A percentile compares a stretch with the other conserved stretches of the same genome.
Evolutionary conservation across 768 basidiomycete species (phyloP).

Genomic region (Porpolomopsis calyptriformis): DNA sequence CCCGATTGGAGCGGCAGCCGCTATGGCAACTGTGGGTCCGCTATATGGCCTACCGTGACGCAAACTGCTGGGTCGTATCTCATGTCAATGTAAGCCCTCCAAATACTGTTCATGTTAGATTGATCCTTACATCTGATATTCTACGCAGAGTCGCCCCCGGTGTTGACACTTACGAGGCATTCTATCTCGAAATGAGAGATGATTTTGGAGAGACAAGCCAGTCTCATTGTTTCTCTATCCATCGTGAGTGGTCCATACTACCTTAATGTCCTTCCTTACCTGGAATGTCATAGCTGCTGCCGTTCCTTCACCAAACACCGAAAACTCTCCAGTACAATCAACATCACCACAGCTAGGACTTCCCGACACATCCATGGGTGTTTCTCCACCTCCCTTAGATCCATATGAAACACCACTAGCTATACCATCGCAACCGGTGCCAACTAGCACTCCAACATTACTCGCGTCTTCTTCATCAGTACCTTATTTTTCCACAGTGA

Average conservation of each 20-base stretch:
- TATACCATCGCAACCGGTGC: neutral
- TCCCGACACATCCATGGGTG: neutral
- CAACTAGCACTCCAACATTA: neutral
- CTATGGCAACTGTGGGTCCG: slow-evolving; percentile 14
- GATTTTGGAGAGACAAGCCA: slow-evolving; percentile 15
- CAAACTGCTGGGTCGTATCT: slow-evolving; percentile 14
- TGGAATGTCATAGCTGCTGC: slow-evolving; percentile 1
- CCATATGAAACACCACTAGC: neutral
- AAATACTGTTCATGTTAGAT: too few species aligned
- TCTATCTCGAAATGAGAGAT: slow-evolving; percentile 17
- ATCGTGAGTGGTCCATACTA: slow-evolving; percentile 13
- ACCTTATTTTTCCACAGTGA: neutral
- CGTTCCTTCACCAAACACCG: neutral
- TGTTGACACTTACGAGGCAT: slow-evolving; percentile 7
- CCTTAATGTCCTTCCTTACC: neutral
- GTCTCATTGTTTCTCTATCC: slow-evolving; percentile 20
- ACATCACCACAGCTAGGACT: too few species aligned
- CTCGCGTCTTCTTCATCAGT: neutral
- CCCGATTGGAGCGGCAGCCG: neutral
- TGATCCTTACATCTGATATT: too few species aligned
- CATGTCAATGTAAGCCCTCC: slow-evolving; percentile 17
- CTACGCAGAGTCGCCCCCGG: slow-evolving; percentile 15
- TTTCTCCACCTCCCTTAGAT: neutral
- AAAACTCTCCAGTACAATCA: neutral
- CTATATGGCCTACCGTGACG: slow-evolving; percentile 16